A percentile compares a stretch with the other conserved stretches of the same genome.
Conservation (phyloP, 495 filamentous ascomycete genomes). For the Podospora didyma region DNA sequence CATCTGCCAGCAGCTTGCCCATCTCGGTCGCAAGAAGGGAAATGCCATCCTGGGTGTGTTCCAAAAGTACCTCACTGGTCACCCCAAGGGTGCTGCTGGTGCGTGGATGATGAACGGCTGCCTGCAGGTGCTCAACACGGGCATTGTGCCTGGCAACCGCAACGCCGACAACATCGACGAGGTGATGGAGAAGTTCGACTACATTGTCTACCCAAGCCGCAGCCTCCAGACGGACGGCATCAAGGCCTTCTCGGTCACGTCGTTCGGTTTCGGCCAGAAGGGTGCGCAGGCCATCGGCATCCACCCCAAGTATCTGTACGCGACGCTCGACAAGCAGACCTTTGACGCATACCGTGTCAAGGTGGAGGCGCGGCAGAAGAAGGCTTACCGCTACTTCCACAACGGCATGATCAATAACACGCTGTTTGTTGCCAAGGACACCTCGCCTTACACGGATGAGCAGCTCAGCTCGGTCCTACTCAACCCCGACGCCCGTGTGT, state of each 20-base stretch:
- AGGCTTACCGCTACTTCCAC: constrained; percentile 96
- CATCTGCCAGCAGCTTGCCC: constrained; percentile 92
- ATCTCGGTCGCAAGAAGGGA: constrained; percentile 91
- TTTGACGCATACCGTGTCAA: constrained; percentile 80
- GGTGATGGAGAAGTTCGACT: constrained; percentile 94
- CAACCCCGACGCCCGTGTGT: constrained; percentile 89
- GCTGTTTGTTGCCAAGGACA: constrained; percentile 91
- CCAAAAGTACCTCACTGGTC: constrained; percentile 98
- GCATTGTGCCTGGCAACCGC: constrained; percentile 92
- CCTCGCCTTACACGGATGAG: constrained; percentile 85
- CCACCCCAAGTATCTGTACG: constrained; percentile 92
- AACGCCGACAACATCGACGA: constrained; percentile 98
- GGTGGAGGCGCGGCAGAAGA: constrained; percentile 91
- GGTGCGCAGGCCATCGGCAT: constrained; percentile 96
- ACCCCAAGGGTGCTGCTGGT: constrained; percentile 98
- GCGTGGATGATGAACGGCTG: constrained; percentile 99
- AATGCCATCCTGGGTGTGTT: constrained; percentile 96
- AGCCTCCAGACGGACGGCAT: constrained; percentile 96
- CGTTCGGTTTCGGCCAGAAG: constrained; percentile 99
- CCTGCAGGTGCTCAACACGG: constrained; percentile 88
- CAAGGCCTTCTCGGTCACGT: constrained; percentile 97
- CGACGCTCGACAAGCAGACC: constrained; percentile 81
- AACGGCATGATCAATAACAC: constrained; percentile 95
- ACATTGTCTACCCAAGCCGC: constrained; percentile 93
- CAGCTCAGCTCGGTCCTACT: constrained; percentile 84